Conservation (phyloP, 208 protist genomes). For the Leishmania arabica region DNA sequence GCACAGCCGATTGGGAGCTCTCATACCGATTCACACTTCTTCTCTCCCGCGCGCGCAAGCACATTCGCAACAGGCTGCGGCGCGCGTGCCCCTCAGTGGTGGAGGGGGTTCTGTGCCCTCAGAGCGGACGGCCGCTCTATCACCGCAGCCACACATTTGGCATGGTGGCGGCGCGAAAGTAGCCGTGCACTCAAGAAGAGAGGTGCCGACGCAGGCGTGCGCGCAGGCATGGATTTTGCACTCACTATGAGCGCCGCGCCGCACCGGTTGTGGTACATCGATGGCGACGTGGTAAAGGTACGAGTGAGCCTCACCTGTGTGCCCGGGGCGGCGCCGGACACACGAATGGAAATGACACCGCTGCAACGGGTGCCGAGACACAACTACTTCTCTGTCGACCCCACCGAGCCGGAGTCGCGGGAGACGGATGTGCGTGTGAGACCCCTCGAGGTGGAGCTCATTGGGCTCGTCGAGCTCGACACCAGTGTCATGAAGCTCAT, state of each 20-base stretch:
- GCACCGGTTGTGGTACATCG: conserved; percentile 68
- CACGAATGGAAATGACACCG: conserved; percentile 20
- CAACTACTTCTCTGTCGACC: conserved; percentile 49
- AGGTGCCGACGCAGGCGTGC: not conserved
- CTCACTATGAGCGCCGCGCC: conserved; percentile 20
- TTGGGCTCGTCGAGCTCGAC: conserved; percentile 33
- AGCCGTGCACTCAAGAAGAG: too few relatives aligned
- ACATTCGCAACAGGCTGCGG: not conserved
- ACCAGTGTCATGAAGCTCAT: conserved; percentile 37
- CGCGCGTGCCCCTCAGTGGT: not conserved
- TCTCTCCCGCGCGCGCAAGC: not conserved
- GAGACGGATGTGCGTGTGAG: conserved; percentile 40
- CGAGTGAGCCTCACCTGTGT: conserved; percentile 40
- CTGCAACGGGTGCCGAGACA: conserved; percentile 10
- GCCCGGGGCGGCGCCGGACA: conserved; percentile 18
- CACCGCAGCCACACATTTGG: not conserved
- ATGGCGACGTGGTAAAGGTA: conserved; percentile 59
- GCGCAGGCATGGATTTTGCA: conserved; percentile 16
- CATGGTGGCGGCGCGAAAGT: not conserved
- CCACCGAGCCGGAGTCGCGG: conserved; percentile 9
- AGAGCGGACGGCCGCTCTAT: not conserved
- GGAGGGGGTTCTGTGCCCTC: not conserved
- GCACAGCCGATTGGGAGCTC: not conserved
- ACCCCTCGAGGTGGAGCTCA: conserved; percentile 30
- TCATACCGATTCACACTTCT: not conserved